A percentile compares a stretch with the other conserved stretches of the same genome.
These are phyloP conservation scores for Coniochaeta prunicola DNA, from an alignment of 2,329 filamentous ascomycete genomes.

Conservation along the genomic window DNA sequence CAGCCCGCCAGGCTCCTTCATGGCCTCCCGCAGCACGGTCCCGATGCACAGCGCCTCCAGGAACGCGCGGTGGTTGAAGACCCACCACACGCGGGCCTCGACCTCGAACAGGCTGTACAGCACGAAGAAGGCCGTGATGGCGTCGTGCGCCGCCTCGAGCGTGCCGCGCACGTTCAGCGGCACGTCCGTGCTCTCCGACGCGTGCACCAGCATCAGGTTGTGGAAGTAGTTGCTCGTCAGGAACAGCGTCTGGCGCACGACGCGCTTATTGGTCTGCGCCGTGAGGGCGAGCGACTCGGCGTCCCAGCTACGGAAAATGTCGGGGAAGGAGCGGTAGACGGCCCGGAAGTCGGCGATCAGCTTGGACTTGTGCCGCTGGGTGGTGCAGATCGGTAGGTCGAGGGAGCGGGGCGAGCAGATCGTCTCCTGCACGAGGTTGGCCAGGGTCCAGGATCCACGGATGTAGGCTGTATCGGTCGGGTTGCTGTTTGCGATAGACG, in stretches of 20 bases:
- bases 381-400: slow-evolving; percentile 63
- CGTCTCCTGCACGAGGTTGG: slow-evolving; percentile 69
- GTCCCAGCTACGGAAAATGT: slow-evolving; percentile 63
- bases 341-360: slow-evolving; percentile 63
- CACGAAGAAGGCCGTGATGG: slow-evolving; percentile 67
- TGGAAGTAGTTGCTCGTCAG: slow-evolving; percentile 79
- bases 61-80: slow-evolving; percentile 75
- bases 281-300: slow-evolving; percentile 50
- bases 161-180: slow-evolving; percentile 61
- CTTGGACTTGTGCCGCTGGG: slow-evolving; percentile 60
- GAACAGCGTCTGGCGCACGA: slow-evolving; percentile 69
- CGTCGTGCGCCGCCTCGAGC: slow-evolving; percentile 69
- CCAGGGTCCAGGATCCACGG: slow-evolving; percentile 70
- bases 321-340: slow-evolving; percentile 66
- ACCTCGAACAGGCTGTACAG: slow-evolving; percentile 60
- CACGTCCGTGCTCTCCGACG: slow-evolving; percentile 58
- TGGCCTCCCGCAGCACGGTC: slow-evolving; percentile 46
- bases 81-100: slow-evolving; percentile 78
- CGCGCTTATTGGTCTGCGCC: slow-evolving; percentile 53
- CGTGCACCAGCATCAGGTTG: slow-evolving; percentile 72
- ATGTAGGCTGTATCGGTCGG: slow-evolving; percentile 65
- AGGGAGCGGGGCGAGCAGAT: slow-evolving; percentile 70
- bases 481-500: slow-evolving; percentile 48
- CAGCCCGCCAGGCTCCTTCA: slow-evolving; percentile 34
- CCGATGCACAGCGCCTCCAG: slow-evolving; percentile 67